Base-by-base conservation (phyloP, 768 basidiomycete species). In the Amanita pallidorosea region DNA sequence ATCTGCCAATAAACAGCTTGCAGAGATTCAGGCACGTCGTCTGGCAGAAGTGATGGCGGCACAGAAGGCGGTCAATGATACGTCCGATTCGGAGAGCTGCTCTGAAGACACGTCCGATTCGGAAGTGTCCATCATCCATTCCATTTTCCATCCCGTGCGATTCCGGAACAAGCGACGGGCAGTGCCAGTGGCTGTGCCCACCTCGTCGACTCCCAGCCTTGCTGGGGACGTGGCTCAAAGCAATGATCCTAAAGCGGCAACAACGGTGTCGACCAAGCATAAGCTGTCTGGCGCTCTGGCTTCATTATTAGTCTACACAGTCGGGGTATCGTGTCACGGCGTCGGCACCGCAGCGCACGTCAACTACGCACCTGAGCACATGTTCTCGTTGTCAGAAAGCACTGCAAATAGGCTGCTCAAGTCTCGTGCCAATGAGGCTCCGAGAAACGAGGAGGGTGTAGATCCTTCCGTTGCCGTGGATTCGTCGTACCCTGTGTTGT, bases 311-410 rank as follows among this genome's bases (percentile, higher is more conserved):
- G 87, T 98, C 23, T 98, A 98, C 65, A 97, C 95, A 2, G 81
- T 95, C 42, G 96, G 96, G 6, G 93, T 98, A 53, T 96, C 96
- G 61, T 96, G 86, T 55, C 83, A 83, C 13, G 94, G 95, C 0
- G 79, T 99, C 64, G 90, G 91, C 70, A 89, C 92, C 68, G 85
- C 88, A 58, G 86, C 43, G 3, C n/a, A 36, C 22, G 50, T 90
- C 56, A 70, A 74, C 34, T 97, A 98, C 61, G 84, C 83, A 5
- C 76, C 85, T 0, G 85, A 89, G 57, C 88, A 97, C 59, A 75
- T 96, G 67, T 93, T 98, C 63, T 95, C 91, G 9, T 75, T 99
- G 7, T 94, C 92, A 0, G 96, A 99, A 70, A 80, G 73, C 47
- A 81, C 77, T 20, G 82, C 81, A 51, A 88, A 85, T 64, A 87